Conservation (phyloP, 371 early-diverging fungal species). For the Mortierella sp. region DNA sequence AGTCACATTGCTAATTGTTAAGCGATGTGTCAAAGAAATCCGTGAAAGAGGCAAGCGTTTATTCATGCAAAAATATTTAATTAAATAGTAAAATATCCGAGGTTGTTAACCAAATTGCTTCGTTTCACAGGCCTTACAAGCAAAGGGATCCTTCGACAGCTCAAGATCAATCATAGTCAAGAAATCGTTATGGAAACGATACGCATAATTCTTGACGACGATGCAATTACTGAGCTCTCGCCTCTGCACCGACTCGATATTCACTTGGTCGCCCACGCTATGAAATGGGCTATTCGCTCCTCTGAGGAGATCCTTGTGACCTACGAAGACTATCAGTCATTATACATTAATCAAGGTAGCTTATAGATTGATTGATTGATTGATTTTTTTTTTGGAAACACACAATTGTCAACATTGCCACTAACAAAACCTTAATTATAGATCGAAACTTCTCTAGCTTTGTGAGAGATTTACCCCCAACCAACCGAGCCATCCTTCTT, state of each 20-base stretch:
- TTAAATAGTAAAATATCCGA: too few species aligned
- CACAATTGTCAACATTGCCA: background rate
- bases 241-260: slow-evolving; percentile 41
- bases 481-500: slow-evolving; percentile 49
- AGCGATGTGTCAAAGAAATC: slow-evolving; percentile 55
- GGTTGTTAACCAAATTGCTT: background rate
- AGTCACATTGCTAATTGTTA: slow-evolving; percentile 43
- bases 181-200: slow-evolving; percentile 35
- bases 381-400: too few species aligned
- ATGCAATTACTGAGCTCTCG: slow-evolving; percentile 50
- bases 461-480: slow-evolving; percentile 35
- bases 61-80: background rate
- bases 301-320: slow-evolving; percentile 53
- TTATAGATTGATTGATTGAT: too few species aligned
- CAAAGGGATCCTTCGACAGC: slow-evolving; percentile 53
- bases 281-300: slow-evolving; percentile 56
- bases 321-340: slow-evolving; percentile 41
- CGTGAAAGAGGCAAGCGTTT: slow-evolving; percentile 46
- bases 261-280: slow-evolving; percentile 52
- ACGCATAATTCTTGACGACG: slow-evolving; percentile 51
- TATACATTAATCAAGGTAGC: slow-evolving; percentile 54
- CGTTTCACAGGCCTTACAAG: slow-evolving; percentile 36
- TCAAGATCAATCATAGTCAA: slow-evolving; percentile 45
- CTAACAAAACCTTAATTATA: background rate
- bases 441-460: slow-evolving; percentile 47